Evolutionary conservation across 345 rosid species (phyloP).

Genomic region (Diplotaxis tenuifolia): DNA sequence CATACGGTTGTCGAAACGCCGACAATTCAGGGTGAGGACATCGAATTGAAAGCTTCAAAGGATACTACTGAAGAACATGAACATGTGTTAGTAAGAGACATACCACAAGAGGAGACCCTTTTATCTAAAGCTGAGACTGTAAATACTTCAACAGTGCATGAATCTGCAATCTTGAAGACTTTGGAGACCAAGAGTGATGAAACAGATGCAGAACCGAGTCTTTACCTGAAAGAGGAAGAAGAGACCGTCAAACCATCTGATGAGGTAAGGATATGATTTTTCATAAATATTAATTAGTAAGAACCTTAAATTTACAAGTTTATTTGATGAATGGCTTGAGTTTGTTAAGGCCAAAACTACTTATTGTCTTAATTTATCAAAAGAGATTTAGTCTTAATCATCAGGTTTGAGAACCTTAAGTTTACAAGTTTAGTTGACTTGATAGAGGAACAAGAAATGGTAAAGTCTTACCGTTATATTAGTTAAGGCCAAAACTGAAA

Average conservation of each 20-base stretch:
- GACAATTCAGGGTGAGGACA: neutral
- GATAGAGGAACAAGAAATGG: no score
- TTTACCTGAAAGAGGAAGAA: conserved; percentile 13
- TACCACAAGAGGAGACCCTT: conserved; percentile 4
- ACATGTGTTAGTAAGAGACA: conserved; percentile 20
- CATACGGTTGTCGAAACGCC: neutral
- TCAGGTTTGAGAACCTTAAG: no score
- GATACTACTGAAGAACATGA: conserved; percentile 13
- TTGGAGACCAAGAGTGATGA: neutral
- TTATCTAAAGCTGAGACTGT: conserved; percentile 13
- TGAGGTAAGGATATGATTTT: conserved; percentile 44
- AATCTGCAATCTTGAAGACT: neutral
- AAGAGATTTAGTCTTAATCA: neutral
- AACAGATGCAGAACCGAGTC: neutral
- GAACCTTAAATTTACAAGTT: neutral
- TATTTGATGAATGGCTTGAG: neutral
- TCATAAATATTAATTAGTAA: neutral
- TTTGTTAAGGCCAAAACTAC: neutral
- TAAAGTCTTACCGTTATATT: no score
- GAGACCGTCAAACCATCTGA: conserved; percentile 34
- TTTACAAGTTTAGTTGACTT: no score
- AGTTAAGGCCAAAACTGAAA: no score
- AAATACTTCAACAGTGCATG: conserved; percentile 6
- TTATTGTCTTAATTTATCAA: conserved; percentile 10
- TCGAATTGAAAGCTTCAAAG: neutral